A percentile compares a stretch with the other conserved stretches of the same genome.
Evolutionary conservation across 2,329 filamentous ascomycete species (phyloP).

Genomic region (Lachnellula arida): DNA sequence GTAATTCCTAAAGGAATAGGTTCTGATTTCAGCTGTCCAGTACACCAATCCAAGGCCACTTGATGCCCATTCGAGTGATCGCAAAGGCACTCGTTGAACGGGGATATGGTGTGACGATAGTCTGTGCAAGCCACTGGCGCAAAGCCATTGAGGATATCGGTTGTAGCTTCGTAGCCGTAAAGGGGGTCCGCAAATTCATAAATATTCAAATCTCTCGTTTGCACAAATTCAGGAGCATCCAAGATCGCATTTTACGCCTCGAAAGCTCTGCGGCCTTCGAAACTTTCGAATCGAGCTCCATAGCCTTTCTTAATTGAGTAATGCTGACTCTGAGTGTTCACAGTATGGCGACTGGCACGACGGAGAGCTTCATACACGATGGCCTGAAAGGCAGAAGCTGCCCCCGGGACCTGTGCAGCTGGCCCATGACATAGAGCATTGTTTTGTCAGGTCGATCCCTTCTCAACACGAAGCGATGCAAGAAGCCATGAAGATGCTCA

Average conservation of each 20-base stretch:
- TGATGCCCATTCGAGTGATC: slow-evolving; percentile 18
- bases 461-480: slow-evolving; percentile 33
- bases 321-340: too few relatives aligned
- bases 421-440: slow-evolving; percentile 32
- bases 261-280: too few relatives aligned
- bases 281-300: too few relatives aligned
- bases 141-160: slow-evolving; percentile 35
- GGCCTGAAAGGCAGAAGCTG: slow-evolving; percentile 13
- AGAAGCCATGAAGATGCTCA: slow-evolving; percentile 33
- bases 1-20: too few relatives aligned
- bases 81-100: slow-evolving; percentile 26
- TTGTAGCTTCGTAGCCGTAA: slow-evolving; percentile 34
- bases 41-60: slow-evolving; percentile 18
- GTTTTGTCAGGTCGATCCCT: slow-evolving; percentile 34
- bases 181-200: slow-evolving; percentile 1
- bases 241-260: too few relatives aligned
- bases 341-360: slow-evolving; percentile 24
- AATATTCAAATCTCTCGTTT: too few relatives aligned
- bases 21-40: not conserved
- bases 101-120: slow-evolving; percentile 41
- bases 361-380: slow-evolving; percentile 23
- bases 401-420: slow-evolving; percentile 28
- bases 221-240: too few relatives aligned
- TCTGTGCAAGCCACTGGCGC: slow-evolving; percentile 36
- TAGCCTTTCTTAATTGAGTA: too few relatives aligned